A percentile compares a stretch with the other conserved stretches of the same genome.
These are phyloP conservation scores for Alternaria metachromatica DNA, from an alignment of 2,329 filamentous ascomycete genomes.

Conservation along the genomic window DNA sequence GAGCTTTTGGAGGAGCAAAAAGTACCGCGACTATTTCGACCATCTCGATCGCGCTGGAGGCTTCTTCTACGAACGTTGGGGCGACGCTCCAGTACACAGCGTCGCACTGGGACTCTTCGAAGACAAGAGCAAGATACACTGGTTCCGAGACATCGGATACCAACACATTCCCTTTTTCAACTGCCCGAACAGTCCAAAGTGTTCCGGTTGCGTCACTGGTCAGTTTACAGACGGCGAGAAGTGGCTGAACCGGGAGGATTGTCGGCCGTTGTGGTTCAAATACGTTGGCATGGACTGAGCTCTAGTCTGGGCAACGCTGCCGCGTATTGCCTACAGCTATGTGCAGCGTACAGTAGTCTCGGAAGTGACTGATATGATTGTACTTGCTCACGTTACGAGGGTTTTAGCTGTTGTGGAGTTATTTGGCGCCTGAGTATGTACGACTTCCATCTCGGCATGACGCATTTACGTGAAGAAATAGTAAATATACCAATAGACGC, in stretches of 20 bases:
- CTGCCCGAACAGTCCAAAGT: constrained; percentile 96
- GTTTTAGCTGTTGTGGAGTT: background rate
- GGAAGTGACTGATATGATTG: background rate
- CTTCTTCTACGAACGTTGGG: constrained; percentile 99
- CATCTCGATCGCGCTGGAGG: constrained; percentile 92
- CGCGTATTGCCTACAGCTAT: background rate
- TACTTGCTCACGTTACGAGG: background rate
- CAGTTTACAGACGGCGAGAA: constrained; percentile 87
- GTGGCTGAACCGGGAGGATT: constrained; percentile 89
- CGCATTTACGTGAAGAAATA: background rate
- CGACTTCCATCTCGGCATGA: background rate
- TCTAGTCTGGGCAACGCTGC: background rate
- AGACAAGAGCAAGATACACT: constrained; percentile 88
- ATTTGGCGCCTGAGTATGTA: background rate
- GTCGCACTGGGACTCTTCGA: constrained; percentile 92
- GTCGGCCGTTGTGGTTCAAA: constrained; percentile 96
- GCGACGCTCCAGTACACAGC: constrained; percentile 95
- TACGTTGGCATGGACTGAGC: constrained; percentile 78
- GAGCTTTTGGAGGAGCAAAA: constrained; percentile 87
- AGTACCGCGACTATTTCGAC: constrained; percentile 95
- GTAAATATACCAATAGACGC: constrained; percentile 13
- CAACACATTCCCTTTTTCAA: constrained; percentile 99
- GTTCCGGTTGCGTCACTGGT: constrained; percentile 83
- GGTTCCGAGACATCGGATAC: constrained; percentile 99
- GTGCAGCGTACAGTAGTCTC: background rate